Conservation (phyloP, 1,139 yeast species). For the Hyphopichia buzzinii region DNA sequence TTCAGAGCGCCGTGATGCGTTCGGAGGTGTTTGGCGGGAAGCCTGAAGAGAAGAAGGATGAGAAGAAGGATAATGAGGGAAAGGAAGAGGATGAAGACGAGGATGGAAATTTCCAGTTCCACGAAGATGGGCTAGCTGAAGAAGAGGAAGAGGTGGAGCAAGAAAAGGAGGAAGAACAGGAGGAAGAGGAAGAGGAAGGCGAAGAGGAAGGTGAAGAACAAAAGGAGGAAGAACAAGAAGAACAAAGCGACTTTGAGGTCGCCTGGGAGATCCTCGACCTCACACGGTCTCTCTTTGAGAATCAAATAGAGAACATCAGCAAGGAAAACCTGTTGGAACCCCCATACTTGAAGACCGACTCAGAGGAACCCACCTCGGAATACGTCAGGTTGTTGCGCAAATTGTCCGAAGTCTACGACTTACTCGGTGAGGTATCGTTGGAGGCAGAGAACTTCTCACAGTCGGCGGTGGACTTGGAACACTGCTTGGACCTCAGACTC, state of each 20-base stretch:
- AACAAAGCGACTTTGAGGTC: conserved; percentile 73
- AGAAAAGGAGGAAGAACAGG: conserved; percentile 24
- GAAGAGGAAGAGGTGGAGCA: conserved; percentile 33
- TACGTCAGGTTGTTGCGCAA: conserved; percentile 43
- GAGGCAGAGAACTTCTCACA: conserved; percentile 83
- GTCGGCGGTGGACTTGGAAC: conserved; percentile 64
- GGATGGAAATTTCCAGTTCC: conserved; percentile 52
- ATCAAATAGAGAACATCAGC: conserved; percentile 30
- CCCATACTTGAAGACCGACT: conserved; percentile 38
- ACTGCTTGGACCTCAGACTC: conserved; percentile 55
- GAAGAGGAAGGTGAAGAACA: conserved; percentile 20
- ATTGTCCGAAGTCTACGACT: conserved; percentile 72
- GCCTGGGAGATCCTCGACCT: conserved; percentile 88
- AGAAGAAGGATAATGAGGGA: conserved; percentile 17
- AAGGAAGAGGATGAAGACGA: conserved; percentile 19
- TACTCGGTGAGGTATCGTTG: conserved; percentile 84
- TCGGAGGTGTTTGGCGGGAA: conserved; percentile 79
- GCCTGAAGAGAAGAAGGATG: conserved; percentile 15
- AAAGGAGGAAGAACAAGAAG: conserved; percentile 51
- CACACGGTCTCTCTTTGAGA: conserved; percentile 63
- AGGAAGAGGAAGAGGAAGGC: conserved; percentile 27
- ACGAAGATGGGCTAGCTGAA: conserved; percentile 50
- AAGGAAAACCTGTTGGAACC: conserved; percentile 11
- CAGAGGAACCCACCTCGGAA: conserved; percentile 29
- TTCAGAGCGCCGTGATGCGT: conserved; percentile 70